A percentile compares a stretch with the other conserved stretches of the same genome.
phyloP scores from a whole-genome alignment of 1,139 yeast species.

The Kodamaea sp. region DNA sequence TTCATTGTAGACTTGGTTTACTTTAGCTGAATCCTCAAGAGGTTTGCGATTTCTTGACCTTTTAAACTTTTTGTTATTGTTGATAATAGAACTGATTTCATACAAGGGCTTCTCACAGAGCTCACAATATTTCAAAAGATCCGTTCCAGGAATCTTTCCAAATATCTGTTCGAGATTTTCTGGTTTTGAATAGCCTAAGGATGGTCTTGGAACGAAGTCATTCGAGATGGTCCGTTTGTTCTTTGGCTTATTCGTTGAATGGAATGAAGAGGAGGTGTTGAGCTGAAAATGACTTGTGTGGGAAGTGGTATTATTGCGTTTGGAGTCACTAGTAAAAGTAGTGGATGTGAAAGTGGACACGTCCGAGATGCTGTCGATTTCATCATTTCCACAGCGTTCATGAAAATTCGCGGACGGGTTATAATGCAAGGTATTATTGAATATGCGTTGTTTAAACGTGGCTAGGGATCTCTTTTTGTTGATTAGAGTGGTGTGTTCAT shows the following conservation, averaged over 20 bases:
- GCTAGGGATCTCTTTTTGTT: constrained; percentile 41
- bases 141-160: constrained; percentile 43
- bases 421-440: constrained; percentile 7
- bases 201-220: constrained; percentile 9
- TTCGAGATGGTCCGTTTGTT: constrained; percentile 18
- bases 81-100: constrained; percentile 55
- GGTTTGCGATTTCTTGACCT: constrained; percentile 4
- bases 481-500: constrained; percentile 13
- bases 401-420: neutral
- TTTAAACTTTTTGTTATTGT: constrained; percentile 21
- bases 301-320: constrained; percentile 4
- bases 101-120: constrained; percentile 68
- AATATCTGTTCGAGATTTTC: constrained; percentile 43
- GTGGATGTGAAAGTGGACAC: constrained; percentile 14
- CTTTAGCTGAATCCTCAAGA: constrained; percentile 5
- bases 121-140: constrained; percentile 55
- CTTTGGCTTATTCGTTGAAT: constrained; percentile 8
- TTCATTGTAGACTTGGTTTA: constrained; percentile 38
- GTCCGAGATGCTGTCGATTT: constrained; percentile 13
- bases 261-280: constrained; percentile 3
- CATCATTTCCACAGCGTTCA: constrained; percentile 7
- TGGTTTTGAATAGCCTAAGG: constrained; percentile 5
- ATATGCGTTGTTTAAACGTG: constrained; percentile 34
- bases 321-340: constrained; percentile 15
- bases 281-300: constrained; percentile 5